phyloP scores from a whole-genome alignment of 768 basidiomycete genomes.

The Plicaturopsis crispa region DNA sequence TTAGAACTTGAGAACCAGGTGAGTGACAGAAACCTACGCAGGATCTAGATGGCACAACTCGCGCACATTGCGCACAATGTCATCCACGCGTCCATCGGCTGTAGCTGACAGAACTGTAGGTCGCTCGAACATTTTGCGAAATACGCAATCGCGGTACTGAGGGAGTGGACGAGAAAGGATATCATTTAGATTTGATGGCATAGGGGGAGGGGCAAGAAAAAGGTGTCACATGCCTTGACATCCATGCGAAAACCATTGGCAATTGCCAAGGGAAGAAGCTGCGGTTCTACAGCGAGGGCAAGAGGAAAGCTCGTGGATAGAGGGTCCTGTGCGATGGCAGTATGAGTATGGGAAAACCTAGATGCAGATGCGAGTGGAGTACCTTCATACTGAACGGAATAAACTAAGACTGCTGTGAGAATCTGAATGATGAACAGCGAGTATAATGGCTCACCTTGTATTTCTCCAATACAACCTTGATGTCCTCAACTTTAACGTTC shows the following conservation, averaged over 20 bases:
- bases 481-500: slow-evolving; percentile 53
- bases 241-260: slow-evolving; percentile 77
- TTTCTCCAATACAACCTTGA: slow-evolving; percentile 60
- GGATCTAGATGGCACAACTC: slow-evolving; percentile 65
- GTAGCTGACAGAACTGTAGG: slow-evolving; percentile 29
- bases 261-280: slow-evolving; percentile 62
- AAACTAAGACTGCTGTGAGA: slow-evolving; percentile 39
- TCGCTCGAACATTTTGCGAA: slow-evolving; percentile 79
- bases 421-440: slow-evolving; percentile 9
- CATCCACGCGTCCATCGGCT: slow-evolving; percentile 47
- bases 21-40: slow-evolving; percentile 34
- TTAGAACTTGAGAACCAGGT: slow-evolving; percentile 1
- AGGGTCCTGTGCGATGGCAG: slow-evolving; percentile 46
- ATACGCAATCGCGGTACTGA: slow-evolving; percentile 81
- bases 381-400: slow-evolving; percentile 74
- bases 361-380: slow-evolving; percentile 1
- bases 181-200: slow-evolving; percentile 1
- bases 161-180: slow-evolving; percentile 1
- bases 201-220: slow-evolving; percentile 5
- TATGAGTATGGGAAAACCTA: slow-evolving; percentile 5
- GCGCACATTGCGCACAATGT: slow-evolving; percentile 63
- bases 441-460: slow-evolving; percentile 44
- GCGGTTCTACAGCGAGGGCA: slow-evolving; percentile 69
- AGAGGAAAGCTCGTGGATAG: slow-evolving; percentile 74
- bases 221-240: slow-evolving; percentile 42